Base-by-base conservation (phyloP, 495 filamentous ascomycete genomes). In the Apiosordaria backusii region DNA sequence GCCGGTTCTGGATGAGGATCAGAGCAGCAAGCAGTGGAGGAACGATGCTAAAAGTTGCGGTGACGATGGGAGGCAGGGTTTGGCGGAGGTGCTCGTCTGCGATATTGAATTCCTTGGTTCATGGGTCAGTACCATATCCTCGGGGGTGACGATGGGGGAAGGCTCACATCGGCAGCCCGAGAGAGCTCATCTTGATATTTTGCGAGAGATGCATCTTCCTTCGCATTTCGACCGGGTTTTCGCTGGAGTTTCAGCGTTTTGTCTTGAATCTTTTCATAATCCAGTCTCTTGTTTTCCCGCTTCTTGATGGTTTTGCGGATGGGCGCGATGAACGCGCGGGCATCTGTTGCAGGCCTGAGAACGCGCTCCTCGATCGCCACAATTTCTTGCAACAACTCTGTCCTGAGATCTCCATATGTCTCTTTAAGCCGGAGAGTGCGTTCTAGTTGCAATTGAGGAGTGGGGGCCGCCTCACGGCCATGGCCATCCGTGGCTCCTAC, bases 241-340 rank as follows among this genome's bases (percentile, higher is more conserved):
- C 88, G 89, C 67, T 85, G 79, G 23, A 87, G 82, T 71, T 85
- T 88, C 66, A 90, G 90, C 22, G 89, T 87, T 63, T 88, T 87
- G 63, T 89, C 85, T 72, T 93, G 87, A 65, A 87, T 88, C 66
- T 89, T 88, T 77, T 98, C 94, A 71, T 88, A 97, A 74, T 97
- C 94, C 57, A 95, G 71, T 83, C 96, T 90, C 77, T 89, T 92
- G 70, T 96, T 90, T 71, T 96, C 92, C 52, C 94, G 83, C 73
- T 92, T 94, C 80, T 97, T 97, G 75, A 98, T 94, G 2, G 89
- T 89, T 77, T 94, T 97, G 72, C 92, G 90, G 74, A 97, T 82
- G 0, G 91, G 90, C 64, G 85, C 82, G 65, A 97, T 81, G 53
- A 75, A 86, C 60, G 90, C 87, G 72, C 88, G 89, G 2, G 90